A percentile compares a stretch with the other conserved stretches of the same genome.
Conservation (phyloP, 495 filamentous ascomycete genomes). For the Penicillium parvum region DNA sequence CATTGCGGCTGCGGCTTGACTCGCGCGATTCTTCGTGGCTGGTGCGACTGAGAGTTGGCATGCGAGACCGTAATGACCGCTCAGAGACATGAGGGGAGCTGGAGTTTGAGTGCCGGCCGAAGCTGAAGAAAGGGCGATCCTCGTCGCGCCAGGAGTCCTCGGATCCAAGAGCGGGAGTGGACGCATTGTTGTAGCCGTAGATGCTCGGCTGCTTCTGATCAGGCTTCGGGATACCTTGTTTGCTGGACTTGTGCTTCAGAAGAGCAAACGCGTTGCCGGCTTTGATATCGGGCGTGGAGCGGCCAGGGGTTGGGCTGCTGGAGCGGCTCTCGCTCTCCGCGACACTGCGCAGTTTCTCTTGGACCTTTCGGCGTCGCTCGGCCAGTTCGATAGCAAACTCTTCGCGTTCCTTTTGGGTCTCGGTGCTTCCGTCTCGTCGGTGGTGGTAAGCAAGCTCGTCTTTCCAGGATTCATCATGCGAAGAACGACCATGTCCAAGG, state of each 20-base stretch:
- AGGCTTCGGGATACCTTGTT: conserved; percentile 53
- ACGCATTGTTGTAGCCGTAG: conserved; percentile 60
- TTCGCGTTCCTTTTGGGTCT: conserved; percentile 62
- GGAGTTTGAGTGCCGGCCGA: conserved; percentile 37
- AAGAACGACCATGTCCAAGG: conserved; percentile 12
- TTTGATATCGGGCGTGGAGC: conserved; percentile 41
- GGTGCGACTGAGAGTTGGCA: conserved; percentile 30
- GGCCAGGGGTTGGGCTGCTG: conserved; percentile 44
- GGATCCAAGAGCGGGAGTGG: conserved; percentile 42
- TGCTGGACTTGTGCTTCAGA: conserved; percentile 63
- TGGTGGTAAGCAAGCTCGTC: conserved; percentile 37
- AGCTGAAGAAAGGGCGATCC: conserved; percentile 31
- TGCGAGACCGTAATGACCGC: conserved; percentile 29
- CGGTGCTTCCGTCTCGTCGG: conserved; percentile 51
- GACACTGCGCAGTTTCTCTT: conserved; percentile 73
- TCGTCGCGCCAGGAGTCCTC: conserved; percentile 47
- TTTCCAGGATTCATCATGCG: conserved; percentile 32
- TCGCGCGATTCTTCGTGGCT: conserved; percentile 41
- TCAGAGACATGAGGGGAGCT: conserved; percentile 41
- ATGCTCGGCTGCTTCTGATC: conserved; percentile 66
- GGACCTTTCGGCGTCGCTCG: conserved; percentile 67
- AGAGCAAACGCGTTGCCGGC: conserved; percentile 61
- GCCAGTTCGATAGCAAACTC: conserved; percentile 80
- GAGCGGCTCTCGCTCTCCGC: conserved; percentile 63
- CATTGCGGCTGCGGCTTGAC: conserved; percentile 36